Evolutionary conservation across 352 stramenopile genomes (phyloP).

Genomic region (Globisporangium emineosum): DNA sequence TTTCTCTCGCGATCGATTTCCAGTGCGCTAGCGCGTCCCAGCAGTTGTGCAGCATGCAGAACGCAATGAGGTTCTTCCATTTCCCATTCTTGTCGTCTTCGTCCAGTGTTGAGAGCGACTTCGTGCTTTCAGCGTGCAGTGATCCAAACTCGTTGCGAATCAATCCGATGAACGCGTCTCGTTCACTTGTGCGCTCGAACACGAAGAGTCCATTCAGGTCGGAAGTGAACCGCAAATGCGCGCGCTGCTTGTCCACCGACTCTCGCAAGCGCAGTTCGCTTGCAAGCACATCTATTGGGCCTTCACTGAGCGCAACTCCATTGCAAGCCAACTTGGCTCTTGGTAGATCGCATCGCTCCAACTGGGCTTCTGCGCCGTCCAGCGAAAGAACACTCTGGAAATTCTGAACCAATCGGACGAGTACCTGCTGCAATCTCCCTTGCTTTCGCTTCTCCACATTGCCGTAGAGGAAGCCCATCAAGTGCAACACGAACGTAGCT

Average conservation of each 20-base stretch:
- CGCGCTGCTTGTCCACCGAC: slow-evolving; percentile 35
- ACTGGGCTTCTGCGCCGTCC: not conserved
- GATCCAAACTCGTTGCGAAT: slow-evolving; percentile 30
- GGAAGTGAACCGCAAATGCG: slow-evolving; percentile 42
- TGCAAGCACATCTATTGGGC: not conserved
- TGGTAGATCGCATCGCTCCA: slow-evolving; percentile 14
- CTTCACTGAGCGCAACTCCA: not conserved
- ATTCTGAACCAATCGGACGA: slow-evolving; percentile 27
- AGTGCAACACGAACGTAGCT: slow-evolving; percentile 28
- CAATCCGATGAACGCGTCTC: slow-evolving; percentile 29
- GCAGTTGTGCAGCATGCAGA: slow-evolving; percentile 49
- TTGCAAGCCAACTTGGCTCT: not conserved
- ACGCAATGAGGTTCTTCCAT: slow-evolving; percentile 48
- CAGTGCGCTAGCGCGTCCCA: slow-evolving; percentile 55
- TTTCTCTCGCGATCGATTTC: slow-evolving; percentile 16
- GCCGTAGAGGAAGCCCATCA: slow-evolving; percentile 27
- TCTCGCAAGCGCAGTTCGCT: slow-evolving; percentile 19
- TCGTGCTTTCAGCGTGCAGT: not conserved
- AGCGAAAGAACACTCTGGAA: slow-evolving; percentile 27
- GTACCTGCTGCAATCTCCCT: slow-evolving; percentile 28
- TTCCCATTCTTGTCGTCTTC: slow-evolving; percentile 1
- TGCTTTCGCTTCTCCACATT: slow-evolving; percentile 24
- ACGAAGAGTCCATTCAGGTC: slow-evolving; percentile 50
- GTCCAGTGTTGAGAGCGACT: slow-evolving; percentile 8
- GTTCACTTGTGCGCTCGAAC: slow-evolving; percentile 31